Evolutionary conservation across 2,329 filamentous ascomycete species (phyloP), one percentile per base, ranked within the genome.

Genomic region (Fusarium sororula): DNA sequence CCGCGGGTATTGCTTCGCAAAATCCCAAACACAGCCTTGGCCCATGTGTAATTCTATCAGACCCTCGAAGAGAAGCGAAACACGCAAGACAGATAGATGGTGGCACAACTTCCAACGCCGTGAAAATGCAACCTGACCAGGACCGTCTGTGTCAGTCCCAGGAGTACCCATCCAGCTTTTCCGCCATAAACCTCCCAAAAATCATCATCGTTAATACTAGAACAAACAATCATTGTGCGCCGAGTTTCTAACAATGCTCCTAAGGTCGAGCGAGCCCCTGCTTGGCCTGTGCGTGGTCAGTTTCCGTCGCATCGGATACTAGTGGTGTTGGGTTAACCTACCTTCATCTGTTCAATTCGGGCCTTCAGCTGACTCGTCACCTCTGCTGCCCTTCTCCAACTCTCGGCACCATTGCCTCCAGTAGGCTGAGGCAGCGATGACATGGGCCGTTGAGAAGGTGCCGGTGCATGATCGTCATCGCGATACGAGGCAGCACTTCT

Each of bases 281-380:
- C 75, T 86, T 85, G 32, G 86, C 86, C 86, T 88, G 32, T 4
- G 22, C 7, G 8, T 24, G 9, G 70, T 73, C 58, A 74, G 63
- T 72, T 18, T 53, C 38, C 3, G 12, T 24, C 9, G 14, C 20
- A n/a, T 26, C 14, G n/a, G 2, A 22, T 7, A 26, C 20, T 11
- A 13, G 2, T 5, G 20, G 26, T 32, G 3, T 6, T 22, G 7
- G 10, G 17, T 47, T 6, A 22, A 79, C 84, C 75, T 79, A 90
- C 90, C 89, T 98, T 99, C 96, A 99, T 99, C 87, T 96, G 93
- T 86, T 98, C 96, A 82, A 99, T 99, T 81, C 96, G 91, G 59
- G 96, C 95, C 86, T 98, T 99, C 79, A 99, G 83, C 82, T 98
- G 96, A 83, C 95, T 98, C 62, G 96, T 99, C 66, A 99, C 96